Percentiles rank a stretch among this genome's conserved stretches.
phyloP scores from a whole-genome alignment of 306 rosid species.

The Datisca glomerata region DNA sequence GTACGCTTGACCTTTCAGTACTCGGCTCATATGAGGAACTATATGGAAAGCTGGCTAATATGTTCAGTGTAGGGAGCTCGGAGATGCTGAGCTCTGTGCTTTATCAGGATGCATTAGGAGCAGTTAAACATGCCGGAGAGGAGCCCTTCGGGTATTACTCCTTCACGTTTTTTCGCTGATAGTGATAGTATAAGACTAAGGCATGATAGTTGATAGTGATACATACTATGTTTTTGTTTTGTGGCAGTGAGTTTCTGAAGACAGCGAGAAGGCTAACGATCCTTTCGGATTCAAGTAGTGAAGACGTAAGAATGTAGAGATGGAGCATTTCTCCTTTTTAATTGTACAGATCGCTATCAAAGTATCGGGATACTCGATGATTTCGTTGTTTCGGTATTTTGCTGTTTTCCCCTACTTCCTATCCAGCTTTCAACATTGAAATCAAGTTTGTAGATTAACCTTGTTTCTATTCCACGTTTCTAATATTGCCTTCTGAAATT shows the following conservation, averaged over 20 bases:
- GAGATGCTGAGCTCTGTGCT: slow-evolving; percentile 21
- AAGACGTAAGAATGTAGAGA: slow-evolving; percentile 14
- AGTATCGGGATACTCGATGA: too few species aligned
- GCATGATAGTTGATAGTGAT: too few species aligned
- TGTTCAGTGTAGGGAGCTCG: slow-evolving; percentile 35
- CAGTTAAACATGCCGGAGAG: slow-evolving; percentile 17
- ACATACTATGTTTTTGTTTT: slow-evolving; percentile 7
- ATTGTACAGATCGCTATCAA: slow-evolving; percentile 41
- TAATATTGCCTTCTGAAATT: too few species aligned
- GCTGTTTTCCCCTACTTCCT: too few species aligned
- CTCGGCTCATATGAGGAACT: slow-evolving; percentile 30
- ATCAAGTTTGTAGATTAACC: too few species aligned
- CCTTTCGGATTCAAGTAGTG: slow-evolving; percentile 21
- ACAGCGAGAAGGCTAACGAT: slow-evolving; percentile 41
- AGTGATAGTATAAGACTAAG: too few species aligned
- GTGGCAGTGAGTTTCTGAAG: slow-evolving; percentile 50
- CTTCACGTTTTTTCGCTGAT: too few species aligned
- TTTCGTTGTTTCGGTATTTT: slow-evolving; percentile 11
- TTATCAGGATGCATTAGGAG: slow-evolving; percentile 29
- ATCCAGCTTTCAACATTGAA: too few species aligned
- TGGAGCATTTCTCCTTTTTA: not conserved
- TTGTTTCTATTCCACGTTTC: too few species aligned
- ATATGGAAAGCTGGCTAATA: slow-evolving; percentile 22
- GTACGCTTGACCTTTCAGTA: slow-evolving; percentile 23
- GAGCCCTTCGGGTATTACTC: slow-evolving; percentile 48